Conservation (phyloP, 306 rosid genomes). For the Prunus salicina region DNA sequence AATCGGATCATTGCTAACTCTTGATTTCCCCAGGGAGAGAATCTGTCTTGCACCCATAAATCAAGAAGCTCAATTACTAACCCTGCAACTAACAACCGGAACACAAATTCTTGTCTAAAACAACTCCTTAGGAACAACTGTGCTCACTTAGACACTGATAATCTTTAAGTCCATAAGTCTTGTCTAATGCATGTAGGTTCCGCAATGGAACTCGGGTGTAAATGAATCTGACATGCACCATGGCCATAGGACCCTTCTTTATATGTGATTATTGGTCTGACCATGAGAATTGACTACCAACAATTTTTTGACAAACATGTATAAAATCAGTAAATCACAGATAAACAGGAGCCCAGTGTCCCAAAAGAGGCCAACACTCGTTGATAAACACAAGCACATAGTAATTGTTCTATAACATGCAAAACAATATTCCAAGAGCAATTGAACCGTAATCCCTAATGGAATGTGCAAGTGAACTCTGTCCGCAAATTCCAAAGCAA, state of each 20-base stretch:
- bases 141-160: background rate
- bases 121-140: background rate
- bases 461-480: background rate
- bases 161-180: background rate
- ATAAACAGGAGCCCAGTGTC: background rate
- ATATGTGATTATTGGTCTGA: background rate
- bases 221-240: background rate
- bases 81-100: background rate
- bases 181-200: background rate
- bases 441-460: background rate
- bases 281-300: background rate
- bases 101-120: background rate
- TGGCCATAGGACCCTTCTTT: background rate
- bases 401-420: background rate
- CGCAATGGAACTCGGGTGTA: no score
- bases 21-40: background rate
- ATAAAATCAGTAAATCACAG: background rate
- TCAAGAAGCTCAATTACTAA: background rate
- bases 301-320: background rate
- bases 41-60: background rate
- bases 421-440: background rate
- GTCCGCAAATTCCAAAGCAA: background rate
- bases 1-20: background rate
- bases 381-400: background rate
- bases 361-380: background rate